Base-by-base conservation (phyloP, 2,329 filamentous ascomycete genomes). In the Monilinia polystroma region DNA sequence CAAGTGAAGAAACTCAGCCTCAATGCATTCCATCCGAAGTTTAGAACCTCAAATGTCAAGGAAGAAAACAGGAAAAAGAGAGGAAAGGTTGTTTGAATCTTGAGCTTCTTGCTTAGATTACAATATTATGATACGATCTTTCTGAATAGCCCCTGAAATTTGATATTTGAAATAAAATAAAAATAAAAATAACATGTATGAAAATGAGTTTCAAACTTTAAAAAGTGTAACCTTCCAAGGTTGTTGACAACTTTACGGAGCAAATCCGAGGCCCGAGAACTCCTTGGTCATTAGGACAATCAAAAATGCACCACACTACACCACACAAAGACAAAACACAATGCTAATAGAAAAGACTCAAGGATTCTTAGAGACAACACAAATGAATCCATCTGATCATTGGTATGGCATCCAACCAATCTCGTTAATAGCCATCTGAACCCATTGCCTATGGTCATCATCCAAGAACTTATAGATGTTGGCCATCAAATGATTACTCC, bases 391-490 rank as follows among this genome's bases (percentile, higher is more conserved):
- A 18, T 35, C 43, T 49, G 12, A 35, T 60, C 43, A 60, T 49
- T 49, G 57, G 32, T 60, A 67, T 26, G 67, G 64, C 6, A 62
- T 43, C 67, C 57, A 69, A 4, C 72, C 70, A 49, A 73, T 67
- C 63, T 73, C 70, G 26, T 68, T 56, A 14, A 72, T 70, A 26
- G 72, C 68, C 69, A 69, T 72, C 26, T 71, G 69, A 45, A 77
- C 74, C 77, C 76, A 78, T 32, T 71, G 63, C 58, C 73, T 68
- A 57, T 77, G 75, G n/a, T 77, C 73, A 38, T 74, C 75, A 51
- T 78, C 77, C 41, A 78, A 70, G 51, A 73, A 54, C n/a, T 66
- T 64, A 69, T 73, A 77, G 6, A 74, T 71, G 56, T 71, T 69
- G 47, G 66, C 63, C 56, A 78, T 73, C 11, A 78, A 66, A 57